Base-by-base conservation (phyloP, 2,329 filamentous ascomycete species). In the Myriangium duriaei region DNA sequence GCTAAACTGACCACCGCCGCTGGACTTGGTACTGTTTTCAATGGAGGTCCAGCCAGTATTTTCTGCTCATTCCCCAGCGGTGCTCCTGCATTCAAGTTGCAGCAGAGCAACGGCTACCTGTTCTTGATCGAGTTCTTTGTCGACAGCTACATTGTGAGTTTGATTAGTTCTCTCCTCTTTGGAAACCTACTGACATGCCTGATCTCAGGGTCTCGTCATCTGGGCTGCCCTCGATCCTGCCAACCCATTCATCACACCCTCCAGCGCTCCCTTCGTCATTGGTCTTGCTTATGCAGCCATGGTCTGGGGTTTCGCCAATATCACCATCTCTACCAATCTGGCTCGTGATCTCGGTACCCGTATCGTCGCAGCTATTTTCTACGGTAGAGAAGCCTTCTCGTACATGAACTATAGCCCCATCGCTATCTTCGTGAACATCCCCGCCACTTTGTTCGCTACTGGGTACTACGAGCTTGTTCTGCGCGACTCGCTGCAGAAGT, bases 71-170 rank as follows among this genome's bases (percentile, higher is more conserved):
- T 73, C 49, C 36, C 36, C 6, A 39, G 15, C 9, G 36, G 29
- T 11, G 28, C 36, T 2, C 36, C 36, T 21, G 30, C 30, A 2
- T 39, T 32, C 30, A 47, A 61, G 0, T 61, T 56, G 11, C 67
- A 74, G 48, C 67, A 61, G 4, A 72, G 68, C 45, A 57, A 69
- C 28, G 72, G 71, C 11, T 74, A 68, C 49, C 50, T 76, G 1
- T 71, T 76, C 55, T 51, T 74, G 37, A 68, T 68, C 41, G 72
- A 76, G 49, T 76, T 71, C 50, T 73, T 76, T 46, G 70, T 71
- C 17, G 67, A 71, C 48, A 59, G 54, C 39, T 74, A 74, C 53
- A 68, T 76, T 39, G 61, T 60, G 45, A 45, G 55, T 50, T n/a
- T 9, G 12, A 12, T 19, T 11, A 12, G 11, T 11, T 38, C 35